Evolutionary conservation across 2,329 filamentous ascomycete species (phyloP), one percentile per base, ranked within the genome.

Genomic region (Curvularia eragrostidis): DNA sequence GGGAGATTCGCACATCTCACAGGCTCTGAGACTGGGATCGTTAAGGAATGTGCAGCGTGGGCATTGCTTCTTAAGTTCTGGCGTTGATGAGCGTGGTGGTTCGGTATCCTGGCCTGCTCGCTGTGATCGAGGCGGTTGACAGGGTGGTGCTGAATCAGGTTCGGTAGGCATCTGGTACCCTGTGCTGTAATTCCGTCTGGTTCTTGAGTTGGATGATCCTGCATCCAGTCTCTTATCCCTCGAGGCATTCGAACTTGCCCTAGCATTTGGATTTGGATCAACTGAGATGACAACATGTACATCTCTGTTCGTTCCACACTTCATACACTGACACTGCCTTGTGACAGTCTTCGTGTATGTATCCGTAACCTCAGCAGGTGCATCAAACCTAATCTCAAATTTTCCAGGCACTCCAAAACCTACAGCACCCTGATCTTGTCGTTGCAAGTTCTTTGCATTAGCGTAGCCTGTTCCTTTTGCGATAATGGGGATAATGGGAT

Each of bases 31-130:
- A 2, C 69, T 71, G 1, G 66, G 58, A 18, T 75, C 68, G 49
- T 76, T 76, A 15, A 76, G 56, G 55, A 76, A 76, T 7, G 74
- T 76, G 56, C 74, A 76, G 32, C 71, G 68, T 0, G 64, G 64
- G 34, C 74, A 75, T 51, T 74, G 73, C 39, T 75, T 76, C 56
- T 73, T 74, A 47, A 65, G 57, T 9, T 66, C 62, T 30, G 70
- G 70, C 26, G 71, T 64, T 3, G 68, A 48, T n/a, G 68, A 51
- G n/a, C 64, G 61, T 8, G 48, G 48, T 10, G 55, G 41, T 18
- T 56, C 26, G 4, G 26, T 24, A 21, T 61, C 56, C 39, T 61
- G 58, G 1, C 38, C 28, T 57, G 61, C 59, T 19, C 54, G 34
- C 26, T 60, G 65, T 13, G 64, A 66, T 13, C 60, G 61, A 5